Conservation (phyloP, 2,329 filamentous ascomycete genomes). For the Trichoderma citrinoviride region DNA sequence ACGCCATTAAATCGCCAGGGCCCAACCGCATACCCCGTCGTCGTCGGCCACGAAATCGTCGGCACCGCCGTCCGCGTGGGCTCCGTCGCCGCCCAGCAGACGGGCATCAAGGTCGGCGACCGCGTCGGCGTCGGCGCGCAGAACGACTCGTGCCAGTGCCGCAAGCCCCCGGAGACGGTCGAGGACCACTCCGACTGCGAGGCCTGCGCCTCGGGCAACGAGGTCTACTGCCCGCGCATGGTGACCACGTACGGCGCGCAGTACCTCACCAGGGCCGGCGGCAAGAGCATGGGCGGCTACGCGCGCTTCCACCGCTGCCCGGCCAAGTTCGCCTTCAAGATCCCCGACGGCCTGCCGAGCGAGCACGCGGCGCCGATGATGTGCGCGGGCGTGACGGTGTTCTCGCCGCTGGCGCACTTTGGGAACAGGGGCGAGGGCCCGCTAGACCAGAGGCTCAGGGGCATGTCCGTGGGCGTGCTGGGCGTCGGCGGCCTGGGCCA, state of each 20-base stretch:
- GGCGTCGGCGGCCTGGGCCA: conserved; percentile 67
- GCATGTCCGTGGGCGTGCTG: conserved; percentile 64
- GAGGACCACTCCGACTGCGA: conserved; percentile 23
- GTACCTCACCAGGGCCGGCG: conserved; percentile 1
- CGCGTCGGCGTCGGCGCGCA: conserved; percentile 69
- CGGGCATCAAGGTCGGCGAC: conserved; percentile 56
- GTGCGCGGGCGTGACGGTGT: conserved; percentile 67
- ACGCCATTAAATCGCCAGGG: conserved; percentile 19
- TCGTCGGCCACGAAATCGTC: conserved; percentile 66
- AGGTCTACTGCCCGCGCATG: conserved; percentile 65
- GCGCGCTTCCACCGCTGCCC: conserved; percentile 34
- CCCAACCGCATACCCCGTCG: conserved; percentile 41
- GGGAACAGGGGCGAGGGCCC: conserved; percentile 11
- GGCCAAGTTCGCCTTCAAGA: conserved; percentile 48
- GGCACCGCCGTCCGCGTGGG: conserved; percentile 56
- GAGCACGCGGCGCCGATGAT: conserved; percentile 59
- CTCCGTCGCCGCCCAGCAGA: conserved; percentile 35
- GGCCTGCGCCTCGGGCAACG: conserved; percentile 60
- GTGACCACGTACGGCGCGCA: conserved; percentile 52
- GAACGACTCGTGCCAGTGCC: conserved; percentile 63
- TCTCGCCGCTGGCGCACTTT: conserved; percentile 49
- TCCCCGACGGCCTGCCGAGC: conserved; percentile 41
- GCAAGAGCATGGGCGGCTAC: conserved; percentile 40
- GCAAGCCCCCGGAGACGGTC: conserved; percentile 37
- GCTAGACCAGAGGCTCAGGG: conserved; percentile 39